Conservation (phyloP, 495 filamentous ascomycete species). For the Bacidia gigantensis region DNA sequence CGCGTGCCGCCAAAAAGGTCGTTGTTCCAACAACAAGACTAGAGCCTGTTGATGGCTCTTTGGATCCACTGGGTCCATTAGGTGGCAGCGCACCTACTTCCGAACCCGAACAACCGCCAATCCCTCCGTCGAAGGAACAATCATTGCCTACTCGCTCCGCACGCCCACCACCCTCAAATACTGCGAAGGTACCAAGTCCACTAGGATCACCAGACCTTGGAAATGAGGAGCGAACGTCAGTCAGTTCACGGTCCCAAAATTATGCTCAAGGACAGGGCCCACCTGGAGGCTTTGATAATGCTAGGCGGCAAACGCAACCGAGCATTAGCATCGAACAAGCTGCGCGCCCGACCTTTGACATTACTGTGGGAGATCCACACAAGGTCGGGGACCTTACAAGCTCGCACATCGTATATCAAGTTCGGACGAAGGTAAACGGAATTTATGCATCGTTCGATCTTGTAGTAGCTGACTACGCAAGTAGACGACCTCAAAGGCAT, state of each 20-base stretch:
- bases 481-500: conserved; percentile 90
- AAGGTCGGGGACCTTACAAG: conserved; percentile 95
- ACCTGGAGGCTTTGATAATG: conserved; percentile 24
- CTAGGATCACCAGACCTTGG: conserved; percentile 50
- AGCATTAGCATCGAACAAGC: conserved; percentile 83
- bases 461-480: conserved; percentile 17
- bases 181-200: conserved; percentile 32
- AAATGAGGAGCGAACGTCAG: conserved; percentile 45
- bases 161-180: conserved; percentile 34
- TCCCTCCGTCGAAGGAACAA: conserved; percentile 75
- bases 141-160: conserved; percentile 40
- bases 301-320: conserved; percentile 52
- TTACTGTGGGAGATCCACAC: conserved; percentile 87
- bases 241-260: conserved; percentile 32
- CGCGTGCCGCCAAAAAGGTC: conserved; percentile 55
- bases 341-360: conserved; percentile 80
- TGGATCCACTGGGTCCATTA: conserved; percentile 84
- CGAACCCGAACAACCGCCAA: conserved; percentile 56
- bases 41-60: conserved; percentile 77
- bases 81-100: conserved; percentile 42
- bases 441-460: too few species aligned
- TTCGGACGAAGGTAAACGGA: conserved; percentile 67
- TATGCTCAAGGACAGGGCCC: conserved; percentile 65
- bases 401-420: conserved; percentile 94
- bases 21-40: conserved; percentile 70